Evolutionary conservation across 2,329 filamentous ascomycete genomes (phyloP), one percentile per base, ranked within the genome.

Genomic region (Penicillium glabrum): DNA sequence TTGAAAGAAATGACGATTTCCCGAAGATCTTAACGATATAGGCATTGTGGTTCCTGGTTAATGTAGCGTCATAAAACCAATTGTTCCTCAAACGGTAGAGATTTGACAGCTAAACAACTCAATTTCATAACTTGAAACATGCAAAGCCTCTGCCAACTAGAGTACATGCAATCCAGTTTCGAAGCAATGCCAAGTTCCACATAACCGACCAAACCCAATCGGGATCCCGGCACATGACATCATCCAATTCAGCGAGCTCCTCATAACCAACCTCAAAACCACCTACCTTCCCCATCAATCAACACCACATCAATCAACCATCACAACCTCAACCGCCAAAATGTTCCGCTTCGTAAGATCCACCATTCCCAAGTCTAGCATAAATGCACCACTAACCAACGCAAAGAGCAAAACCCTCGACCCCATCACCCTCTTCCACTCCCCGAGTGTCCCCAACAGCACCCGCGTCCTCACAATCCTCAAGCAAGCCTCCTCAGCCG

Each of bases 371-470:
- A 27, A 13, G 7, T 14, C 26, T 26, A 5, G 14, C 37, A 47
- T 33, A 47, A 31, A 27, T 19, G 19, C 43, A 9, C 46, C 49
- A 23, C 35, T 58, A 58, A 57, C 44, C 46, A 29, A 44, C 37
- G n/a, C 69, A 92, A 69, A 92, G 89, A 85, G 82, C 77, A 93
- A 91, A 82, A 84, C 89, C 64, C 84, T 90, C 75, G 93, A 98
- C 80, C 90, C 96, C 65, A 86, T 98, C 73, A 98, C 93, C 60
- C 88, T 99, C 81, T 99, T 98, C 83, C 93, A 97, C 84, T 90
- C 90, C 76, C 85, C 93, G 56, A 83, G 82, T 67, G 84, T 85
- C 53, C 84, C 89, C 23, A 82, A 88, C 62, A 97, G 93, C 3
- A 80, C 85, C 50, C 86, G 89, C 58, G 89, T 89, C 31, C 85